phyloP scores from a whole-genome alignment of 2,329 filamentous ascomycete species.

The Hymenoscyphus fraxineus region DNA sequence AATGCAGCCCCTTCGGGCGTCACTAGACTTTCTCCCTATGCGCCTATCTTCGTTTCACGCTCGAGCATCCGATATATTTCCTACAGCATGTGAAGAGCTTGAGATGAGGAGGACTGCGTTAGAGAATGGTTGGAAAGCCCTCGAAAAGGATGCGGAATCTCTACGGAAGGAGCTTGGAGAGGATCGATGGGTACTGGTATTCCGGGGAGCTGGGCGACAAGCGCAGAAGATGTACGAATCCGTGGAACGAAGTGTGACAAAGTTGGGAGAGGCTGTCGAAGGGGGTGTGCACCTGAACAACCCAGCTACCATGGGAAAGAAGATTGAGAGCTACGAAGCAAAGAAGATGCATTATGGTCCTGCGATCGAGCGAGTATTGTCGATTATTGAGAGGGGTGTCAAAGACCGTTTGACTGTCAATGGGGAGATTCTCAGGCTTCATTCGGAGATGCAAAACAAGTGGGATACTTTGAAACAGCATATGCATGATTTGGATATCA shows the following conservation, averaged over 20 bases:
- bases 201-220: conserved; percentile 85
- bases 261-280: conserved; percentile 77
- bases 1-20: conserved; percentile 90
- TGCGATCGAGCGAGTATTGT: conserved; percentile 84
- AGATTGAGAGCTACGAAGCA: conserved; percentile 87
- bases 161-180: conserved; percentile 87
- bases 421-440: conserved; percentile 83
- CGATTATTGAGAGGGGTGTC: conserved; percentile 93
- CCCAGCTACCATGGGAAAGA: conserved; percentile 67
- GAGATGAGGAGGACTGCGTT: conserved; percentile 69
- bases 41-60: conserved; percentile 80
- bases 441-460: conserved; percentile 79
- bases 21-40: conserved; percentile 94
- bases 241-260: conserved; percentile 79
- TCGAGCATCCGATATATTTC: conserved; percentile 74
- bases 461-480: conserved; percentile 74
- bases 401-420: conserved; percentile 94
- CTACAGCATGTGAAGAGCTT: conserved; percentile 85
- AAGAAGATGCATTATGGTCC: conserved; percentile 94
- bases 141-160: conserved; percentile 87
- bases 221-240: conserved; percentile 97
- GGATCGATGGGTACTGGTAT: conserved; percentile 93
- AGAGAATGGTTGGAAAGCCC: conserved; percentile 80
- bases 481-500: conserved; percentile 71
- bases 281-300: conserved; percentile 70